Evolutionary conservation across 2,329 filamentous ascomycete genomes (phyloP).

Genomic region (Sordariomycetes sp.): DNA sequence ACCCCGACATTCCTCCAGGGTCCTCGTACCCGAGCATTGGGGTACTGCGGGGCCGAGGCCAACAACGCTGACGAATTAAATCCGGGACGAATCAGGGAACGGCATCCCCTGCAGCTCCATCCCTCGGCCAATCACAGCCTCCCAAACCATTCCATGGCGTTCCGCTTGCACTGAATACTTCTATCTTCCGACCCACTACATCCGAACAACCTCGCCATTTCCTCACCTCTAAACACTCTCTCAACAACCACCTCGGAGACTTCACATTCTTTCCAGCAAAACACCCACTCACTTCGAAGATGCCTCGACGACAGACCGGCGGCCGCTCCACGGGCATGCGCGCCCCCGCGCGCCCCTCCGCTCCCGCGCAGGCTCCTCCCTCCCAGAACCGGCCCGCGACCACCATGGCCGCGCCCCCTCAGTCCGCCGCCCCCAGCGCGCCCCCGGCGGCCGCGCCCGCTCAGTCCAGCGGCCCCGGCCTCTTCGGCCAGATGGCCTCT

Average conservation of each 20-base stretch:
- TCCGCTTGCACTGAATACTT: too few species aligned
- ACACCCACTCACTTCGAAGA: slow-evolving; percentile 23
- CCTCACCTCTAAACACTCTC: too few species aligned
- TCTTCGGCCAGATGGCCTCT: slow-evolving; percentile 94
- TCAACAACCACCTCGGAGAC: background rate
- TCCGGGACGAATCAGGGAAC: background rate
- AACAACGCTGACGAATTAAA: too few species aligned
- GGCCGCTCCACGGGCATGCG: slow-evolving; percentile 41
- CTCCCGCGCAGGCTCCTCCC: slow-evolving; percentile 40
- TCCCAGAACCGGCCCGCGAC: slow-evolving; percentile 59
- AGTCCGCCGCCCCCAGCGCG: slow-evolving; percentile 31
- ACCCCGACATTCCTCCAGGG: too few species aligned
- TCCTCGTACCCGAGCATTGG: too few species aligned
- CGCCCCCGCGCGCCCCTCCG: slow-evolving; percentile 54
- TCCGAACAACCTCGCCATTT: too few species aligned
- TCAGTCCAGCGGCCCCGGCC: slow-evolving; percentile 57
- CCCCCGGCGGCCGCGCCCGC: slow-evolving; percentile 34
- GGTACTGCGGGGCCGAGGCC: too few species aligned
- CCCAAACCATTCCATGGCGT: too few species aligned
- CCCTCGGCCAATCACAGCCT: too few species aligned
- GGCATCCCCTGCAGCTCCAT: too few species aligned
- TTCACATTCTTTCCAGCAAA: background rate
- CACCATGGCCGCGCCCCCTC: slow-evolving; percentile 43
- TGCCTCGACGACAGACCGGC: slow-evolving; percentile 53
- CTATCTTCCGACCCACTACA: too few species aligned